These are phyloP conservation scores for Neurospora sp. DNA, from an alignment of 495 filamentous ascomycete species.

Conservation along the genomic window DNA sequence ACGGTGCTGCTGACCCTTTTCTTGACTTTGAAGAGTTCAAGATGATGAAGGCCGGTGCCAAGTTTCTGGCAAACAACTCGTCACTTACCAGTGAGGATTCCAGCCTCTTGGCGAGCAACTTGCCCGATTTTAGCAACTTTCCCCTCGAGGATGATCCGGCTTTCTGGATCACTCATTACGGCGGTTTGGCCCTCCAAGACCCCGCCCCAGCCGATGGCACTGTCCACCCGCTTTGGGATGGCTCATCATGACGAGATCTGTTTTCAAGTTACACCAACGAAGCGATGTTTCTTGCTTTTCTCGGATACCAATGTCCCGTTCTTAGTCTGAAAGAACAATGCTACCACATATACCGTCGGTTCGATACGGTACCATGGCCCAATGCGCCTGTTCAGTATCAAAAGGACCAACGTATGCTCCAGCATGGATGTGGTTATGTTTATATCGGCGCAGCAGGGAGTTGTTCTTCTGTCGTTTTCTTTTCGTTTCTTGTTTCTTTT, in stretches of 20 bases:
- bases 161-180: constrained; percentile 21
- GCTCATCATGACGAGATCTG: constrained; percentile 12
- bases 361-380: neutral
- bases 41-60: constrained; percentile 40
- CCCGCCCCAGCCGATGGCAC: constrained; percentile 22
- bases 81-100: constrained; percentile 27
- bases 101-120: constrained; percentile 13
- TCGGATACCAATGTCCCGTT: constrained; percentile 8
- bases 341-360: neutral
- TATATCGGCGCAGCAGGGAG: neutral
- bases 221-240: constrained; percentile 21
- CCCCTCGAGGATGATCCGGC: constrained; percentile 24
- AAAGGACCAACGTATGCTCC: neutral
- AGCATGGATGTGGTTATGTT: neutral
- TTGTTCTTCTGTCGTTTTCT: neutral
- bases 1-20: constrained; percentile 44
- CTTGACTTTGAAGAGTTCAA: constrained; percentile 48
- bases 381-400: neutral
- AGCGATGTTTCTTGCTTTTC: constrained; percentile 11
- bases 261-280: constrained; percentile 10
- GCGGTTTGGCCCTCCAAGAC: constrained; percentile 15
- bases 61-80: constrained; percentile 27
- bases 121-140: constrained; percentile 12
- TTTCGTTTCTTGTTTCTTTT: neutral
- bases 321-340: neutral